Evolutionary conservation across 345 rosid species (phyloP).

Genomic region (Ailanthus altissimus): DNA sequence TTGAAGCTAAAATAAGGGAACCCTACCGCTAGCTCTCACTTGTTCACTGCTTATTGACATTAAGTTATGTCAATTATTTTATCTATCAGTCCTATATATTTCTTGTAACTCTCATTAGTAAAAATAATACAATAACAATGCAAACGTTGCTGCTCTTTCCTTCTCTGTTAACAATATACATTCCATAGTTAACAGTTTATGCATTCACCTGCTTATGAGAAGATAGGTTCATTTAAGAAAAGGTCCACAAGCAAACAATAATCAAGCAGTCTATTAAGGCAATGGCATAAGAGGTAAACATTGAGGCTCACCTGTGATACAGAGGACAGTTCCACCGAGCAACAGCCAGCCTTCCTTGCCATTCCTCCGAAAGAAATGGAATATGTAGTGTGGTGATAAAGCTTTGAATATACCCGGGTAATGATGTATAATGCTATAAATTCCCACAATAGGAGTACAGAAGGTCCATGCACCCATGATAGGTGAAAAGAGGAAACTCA

Average conservation of each 20-base stretch:
- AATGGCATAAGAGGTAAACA: neutral
- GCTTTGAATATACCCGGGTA: slow-evolving; percentile 79
- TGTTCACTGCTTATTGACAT: no score
- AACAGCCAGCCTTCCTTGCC: slow-evolving; percentile 74
- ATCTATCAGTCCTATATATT: no score
- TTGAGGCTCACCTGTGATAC: slow-evolving; percentile 63
- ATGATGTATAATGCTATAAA: slow-evolving; percentile 66
- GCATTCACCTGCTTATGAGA: neutral
- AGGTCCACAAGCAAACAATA: neutral
- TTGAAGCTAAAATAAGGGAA: no score
- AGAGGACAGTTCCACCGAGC: slow-evolving; percentile 83
- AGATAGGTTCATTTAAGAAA: neutral
- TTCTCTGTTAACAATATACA: neutral
- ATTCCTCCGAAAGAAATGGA: slow-evolving; percentile 62
- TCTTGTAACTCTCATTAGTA: no score
- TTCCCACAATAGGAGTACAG: slow-evolving; percentile 69
- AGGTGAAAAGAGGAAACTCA: slow-evolving; percentile 86
- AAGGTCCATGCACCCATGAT: slow-evolving; percentile 87
- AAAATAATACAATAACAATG: no score
- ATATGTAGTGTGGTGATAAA: slow-evolving; percentile 67
- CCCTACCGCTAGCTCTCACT: no score
- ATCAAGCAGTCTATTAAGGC: neutral
- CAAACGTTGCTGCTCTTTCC: no score
- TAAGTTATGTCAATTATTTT: no score
- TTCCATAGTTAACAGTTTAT: neutral